Evolutionary conservation across 1,139 yeast species (phyloP), one percentile per base, ranked within the genome.

Genomic region (Saccharomyces uvarum): DNA sequence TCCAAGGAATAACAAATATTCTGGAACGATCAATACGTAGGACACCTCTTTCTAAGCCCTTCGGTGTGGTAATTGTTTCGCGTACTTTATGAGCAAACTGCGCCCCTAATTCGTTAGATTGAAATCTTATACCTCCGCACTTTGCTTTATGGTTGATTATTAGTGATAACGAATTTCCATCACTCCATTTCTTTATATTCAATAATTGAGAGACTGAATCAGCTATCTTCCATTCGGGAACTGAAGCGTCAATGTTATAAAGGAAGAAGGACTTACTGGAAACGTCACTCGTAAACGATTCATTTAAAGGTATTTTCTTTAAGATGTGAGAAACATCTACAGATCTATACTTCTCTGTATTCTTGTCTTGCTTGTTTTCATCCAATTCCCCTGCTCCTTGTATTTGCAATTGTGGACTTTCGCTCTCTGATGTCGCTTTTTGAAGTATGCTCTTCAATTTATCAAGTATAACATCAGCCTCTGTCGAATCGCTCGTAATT

Each of bases 391-490:
- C 47, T 28, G 29, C 19, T 48, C 47, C 9, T 27, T 32, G 24
- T 51, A 16, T 27, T 46, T 50, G 11, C 29, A 33, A 19, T 41
- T 46, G n/a, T 46, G 26, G 8, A 11, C 32, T 14, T 29, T 28
- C 14, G 44, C 28, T 9, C 13, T 49, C 47, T 21, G 50, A 52
- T n/a, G 50, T 31, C 19, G 47, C 31, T 32, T 48, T 48, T 50
- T 55, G 24, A 16, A 56, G 26, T 4, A 55, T 56, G 48, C 60
- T 50, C 54, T 72, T 63, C 49, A 69, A 52, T 48, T 63, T 65
- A 9, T 58, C 55, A 57, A 67, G 56, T 4, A 77, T 64, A 64
- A 71, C 72, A 31, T 66, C 68, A 1, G 75, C 68, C 50, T 67
- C 68, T 2, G 62, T 67, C 2, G 69, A 63, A 51, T 68, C 66